Percentiles rank a stretch among this genome's conserved stretches.
These are phyloP conservation scores for Ascochyta viciae-villosae DNA, from an alignment of 2,329 filamentous ascomycete species.

Conservation along the genomic window DNA sequence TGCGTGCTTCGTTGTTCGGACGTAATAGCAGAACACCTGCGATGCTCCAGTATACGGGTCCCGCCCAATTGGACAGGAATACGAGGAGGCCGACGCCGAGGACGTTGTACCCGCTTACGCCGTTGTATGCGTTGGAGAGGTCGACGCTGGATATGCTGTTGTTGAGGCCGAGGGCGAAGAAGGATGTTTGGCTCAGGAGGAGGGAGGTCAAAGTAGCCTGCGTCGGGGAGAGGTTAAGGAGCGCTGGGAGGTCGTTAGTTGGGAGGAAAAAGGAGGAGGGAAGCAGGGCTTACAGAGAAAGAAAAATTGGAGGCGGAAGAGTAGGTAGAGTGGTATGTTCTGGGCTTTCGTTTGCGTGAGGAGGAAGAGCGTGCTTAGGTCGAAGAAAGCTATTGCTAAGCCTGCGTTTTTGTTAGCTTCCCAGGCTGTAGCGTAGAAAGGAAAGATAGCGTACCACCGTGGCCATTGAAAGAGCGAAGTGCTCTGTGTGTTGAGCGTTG, in stretches of 20 bases:
- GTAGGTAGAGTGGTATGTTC: constrained; percentile 83
- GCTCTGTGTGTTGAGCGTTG: constrained; percentile 28
- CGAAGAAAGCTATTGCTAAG: constrained; percentile 59
- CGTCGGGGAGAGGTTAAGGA: constrained; percentile 57
- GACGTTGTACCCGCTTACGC: constrained; percentile 80
- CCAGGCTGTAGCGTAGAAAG: too few relatives aligned
- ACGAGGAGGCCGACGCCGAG: constrained; percentile 82
- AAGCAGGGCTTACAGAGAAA: constrained; percentile 51
- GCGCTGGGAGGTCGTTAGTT: constrained; percentile 25
- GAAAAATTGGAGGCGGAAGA: constrained; percentile 71
- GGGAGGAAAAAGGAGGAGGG: constrained; percentile 49
- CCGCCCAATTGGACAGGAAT: constrained; percentile 91
- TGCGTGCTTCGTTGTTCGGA: too few relatives aligned
- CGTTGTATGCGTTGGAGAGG: constrained; percentile 93
- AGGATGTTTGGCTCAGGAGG: constrained; percentile 80
- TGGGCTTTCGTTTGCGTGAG: constrained; percentile 85
- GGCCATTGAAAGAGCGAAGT: constrained; percentile 22
- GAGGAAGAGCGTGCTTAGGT: constrained; percentile 78
- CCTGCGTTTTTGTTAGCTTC: constrained; percentile 42
- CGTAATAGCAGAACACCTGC: constrained; percentile 63
- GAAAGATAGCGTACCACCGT: constrained; percentile 32
- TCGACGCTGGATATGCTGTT: constrained; percentile 98
- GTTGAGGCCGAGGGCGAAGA: constrained; percentile 89
- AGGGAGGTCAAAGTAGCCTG: constrained; percentile 73
- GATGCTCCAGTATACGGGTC: constrained; percentile 85